Base-by-base conservation (phyloP, 2,329 filamentous ascomycete species). In the Fusarium robinianum region DNA sequence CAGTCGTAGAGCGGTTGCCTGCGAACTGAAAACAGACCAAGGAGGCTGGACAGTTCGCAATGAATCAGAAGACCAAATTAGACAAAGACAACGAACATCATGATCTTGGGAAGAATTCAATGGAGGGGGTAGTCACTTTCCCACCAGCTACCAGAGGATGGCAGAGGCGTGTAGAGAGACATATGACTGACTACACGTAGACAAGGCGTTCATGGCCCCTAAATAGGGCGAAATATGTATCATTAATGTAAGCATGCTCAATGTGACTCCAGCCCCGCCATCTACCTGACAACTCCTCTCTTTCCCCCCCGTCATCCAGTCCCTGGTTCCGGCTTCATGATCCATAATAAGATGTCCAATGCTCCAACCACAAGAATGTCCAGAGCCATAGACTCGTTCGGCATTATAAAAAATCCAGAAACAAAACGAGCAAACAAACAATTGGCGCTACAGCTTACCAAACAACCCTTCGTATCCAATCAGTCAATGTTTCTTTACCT, bases 1-100 rank as follows among this genome's bases (percentile, higher is more conserved):
- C 83, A 31, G 90, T 96, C 49, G 94, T 99, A 49, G 87, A 87
- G 68, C 84, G 91, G 68, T 81, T 95, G 68, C 83, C 82, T 18
- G 79, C 81, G 44, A 85, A 85, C 70, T 85, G 72, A 59, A 40
- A 16, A n/a, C n/a, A n/a, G n/a, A n/a, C n/a, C 38, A 25, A 41
- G 44, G 15, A 29, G 38, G 41, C 24, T 46, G 39, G n/a, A 50
- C 33, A 46, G 49, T 50, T 53, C 29, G 44, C 21, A 16, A 35
- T 35, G 27, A 7, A 31, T 49, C 37, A 55, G 51, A 51, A 56
- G 53, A 32, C 34, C 48, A 44, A 53, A 50, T 43, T 48, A 59
- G 44, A 49, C 49, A 55, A 42, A 49, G 43, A 57, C 46, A 51
- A 56, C 34, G 32, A 24, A 36, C 17, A 39, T 41, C 19, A n/a